Evolutionary conservation across 2,329 filamentous ascomycete species (phyloP), one percentile per base, ranked within the genome.

Genomic region (Neopestalotiopsis sp.): DNA sequence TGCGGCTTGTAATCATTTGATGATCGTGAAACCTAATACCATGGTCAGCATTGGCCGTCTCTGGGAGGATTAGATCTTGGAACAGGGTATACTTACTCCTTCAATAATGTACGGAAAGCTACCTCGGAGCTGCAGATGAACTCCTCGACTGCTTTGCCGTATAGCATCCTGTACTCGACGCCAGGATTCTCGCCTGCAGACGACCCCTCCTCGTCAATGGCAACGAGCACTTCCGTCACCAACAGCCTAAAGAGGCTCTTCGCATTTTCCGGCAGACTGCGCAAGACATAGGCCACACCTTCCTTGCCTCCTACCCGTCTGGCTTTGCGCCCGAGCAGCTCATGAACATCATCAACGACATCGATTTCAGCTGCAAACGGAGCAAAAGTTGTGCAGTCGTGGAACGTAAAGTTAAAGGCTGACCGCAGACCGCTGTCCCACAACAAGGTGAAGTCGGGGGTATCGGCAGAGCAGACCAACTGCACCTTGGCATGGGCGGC

Each of bases 71-170:
- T 13, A 58, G n/a, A 20, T 56, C 20, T 59, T 49, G 42, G 40
- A 30, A 42, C 34, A 3, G 57, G 30, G 20, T 28, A 20, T 45
- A 82, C 89, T 71, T 81, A 96, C 88, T 99, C 96, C 82, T 98
- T 98, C 71, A 99, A 81, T 77, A 99, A 80, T 32, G 95, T 97
- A 70, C 96, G 88, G 83, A 98, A 98, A 71, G 94, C 94, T 88
- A 98, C 94, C 82, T 98, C 96, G 70, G 93, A 97, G 74, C 93
- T 96, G 79, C 95, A 98, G 64, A 99, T 96, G 79, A 99, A 98
- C 77, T 97, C 94, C 81, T 98, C 95, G 5, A 95, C 92, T 2
- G 96, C 95, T 83, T 97, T 98, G 78, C 97, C 94, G 77, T 98
- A 99, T 72, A 99, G 81, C 74, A 94, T 91, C 28, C 94, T 87